A percentile compares a stretch with the other conserved stretches of the same genome.
phyloP scores from a whole-genome alignment of 2,329 filamentous ascomycete species.

The Cryphonectria carpinicola region DNA sequence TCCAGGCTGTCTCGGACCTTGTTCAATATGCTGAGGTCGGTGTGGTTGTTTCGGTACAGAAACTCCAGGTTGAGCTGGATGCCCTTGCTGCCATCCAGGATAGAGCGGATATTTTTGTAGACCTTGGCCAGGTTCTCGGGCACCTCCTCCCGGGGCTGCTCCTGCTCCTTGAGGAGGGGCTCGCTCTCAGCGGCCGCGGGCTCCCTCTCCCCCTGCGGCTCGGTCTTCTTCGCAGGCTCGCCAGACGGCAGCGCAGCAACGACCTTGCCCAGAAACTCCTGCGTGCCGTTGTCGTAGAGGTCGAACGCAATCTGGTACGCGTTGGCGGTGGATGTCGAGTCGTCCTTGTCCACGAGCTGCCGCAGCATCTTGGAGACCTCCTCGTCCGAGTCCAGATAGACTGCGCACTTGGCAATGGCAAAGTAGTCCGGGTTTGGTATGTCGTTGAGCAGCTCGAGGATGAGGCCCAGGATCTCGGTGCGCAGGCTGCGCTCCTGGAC shows the following conservation, averaged over 20 bases:
- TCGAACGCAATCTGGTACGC: conserved; percentile 99
- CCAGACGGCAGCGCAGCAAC: conserved; percentile 74
- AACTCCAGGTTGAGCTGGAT: conserved; percentile 97
- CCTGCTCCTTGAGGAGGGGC: conserved; percentile 54
- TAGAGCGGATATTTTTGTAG: conserved; percentile 66
- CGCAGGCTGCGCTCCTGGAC: conserved; percentile 91
- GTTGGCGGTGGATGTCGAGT: conserved; percentile 77
- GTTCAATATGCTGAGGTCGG: conserved; percentile 89
- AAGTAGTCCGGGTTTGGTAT: conserved; percentile 96
- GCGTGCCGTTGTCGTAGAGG: conserved; percentile 96
- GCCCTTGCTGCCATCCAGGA: conserved; percentile 87
- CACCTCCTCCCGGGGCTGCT: conserved; percentile 53
- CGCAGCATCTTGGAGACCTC: conserved; percentile 87
- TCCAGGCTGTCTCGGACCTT: conserved; percentile 96
- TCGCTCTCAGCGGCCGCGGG: conserved; percentile 50
- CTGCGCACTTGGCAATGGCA: conserved; percentile 95
- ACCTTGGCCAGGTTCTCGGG: conserved; percentile 58
- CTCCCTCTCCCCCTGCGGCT: conserved; percentile 49
- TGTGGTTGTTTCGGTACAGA: conserved; percentile 92
- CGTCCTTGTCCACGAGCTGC: conserved; percentile 78
- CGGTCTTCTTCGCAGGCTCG: conserved; percentile 47
- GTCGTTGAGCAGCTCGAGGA: conserved; percentile 92
- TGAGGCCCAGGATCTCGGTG: conserved; percentile 81
- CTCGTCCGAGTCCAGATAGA: conserved; percentile 90
- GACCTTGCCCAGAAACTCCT: conserved; percentile 92